A percentile compares a stretch with the other conserved stretches of the same genome.
Evolutionary conservation across 768 basidiomycete species (phyloP).

Genomic region (Mycena galericulata): DNA sequence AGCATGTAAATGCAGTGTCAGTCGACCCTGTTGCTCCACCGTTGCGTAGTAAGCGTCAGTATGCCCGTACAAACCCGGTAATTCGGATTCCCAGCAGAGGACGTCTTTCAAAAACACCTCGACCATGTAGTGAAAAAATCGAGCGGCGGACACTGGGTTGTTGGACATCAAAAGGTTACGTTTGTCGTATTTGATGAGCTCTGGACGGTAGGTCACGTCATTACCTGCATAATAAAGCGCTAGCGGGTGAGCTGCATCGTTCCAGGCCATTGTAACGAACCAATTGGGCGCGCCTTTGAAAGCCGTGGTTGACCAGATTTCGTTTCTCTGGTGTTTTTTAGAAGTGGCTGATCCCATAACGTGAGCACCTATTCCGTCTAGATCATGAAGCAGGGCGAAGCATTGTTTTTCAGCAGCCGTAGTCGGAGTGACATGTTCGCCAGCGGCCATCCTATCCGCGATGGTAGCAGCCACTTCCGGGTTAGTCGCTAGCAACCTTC

Average conservation of each 20-base stretch:
- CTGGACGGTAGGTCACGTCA: not conserved
- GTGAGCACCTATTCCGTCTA: conserved; percentile 50
- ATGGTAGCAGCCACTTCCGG: conserved; percentile 35
- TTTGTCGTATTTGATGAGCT: not conserved
- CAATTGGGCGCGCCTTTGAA: conserved; percentile 43
- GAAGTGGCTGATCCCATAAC: conserved; percentile 43
- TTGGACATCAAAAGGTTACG: not conserved
- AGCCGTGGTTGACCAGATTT: conserved; percentile 46
- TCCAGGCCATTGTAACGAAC: conserved; percentile 50
- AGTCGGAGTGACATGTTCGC: conserved; percentile 39
- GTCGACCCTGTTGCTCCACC: conserved; percentile 51
- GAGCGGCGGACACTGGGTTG: conserved; percentile 46
- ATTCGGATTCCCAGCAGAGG: conserved; percentile 28
- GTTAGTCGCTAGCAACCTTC: conserved; percentile 40
- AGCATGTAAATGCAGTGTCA: conserved; percentile 53
- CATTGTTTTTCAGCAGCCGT: conserved; percentile 49
- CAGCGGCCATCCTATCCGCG: conserved; percentile 35
- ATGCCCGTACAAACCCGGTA: conserved; percentile 42
- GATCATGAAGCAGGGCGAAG: conserved; percentile 46
- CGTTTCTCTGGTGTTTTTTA: conserved; percentile 47
- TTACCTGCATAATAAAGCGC: not conserved
- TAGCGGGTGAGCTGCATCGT: conserved; percentile 20
- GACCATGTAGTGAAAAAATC: conserved; percentile 48
- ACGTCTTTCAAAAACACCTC: conserved; percentile 43
- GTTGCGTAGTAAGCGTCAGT: conserved; percentile 46